Percentiles rank a stretch among this genome's conserved stretches.
phyloP scores from a whole-genome alignment of 495 filamentous ascomycete genomes.

The Neurospora sp. region DNA sequence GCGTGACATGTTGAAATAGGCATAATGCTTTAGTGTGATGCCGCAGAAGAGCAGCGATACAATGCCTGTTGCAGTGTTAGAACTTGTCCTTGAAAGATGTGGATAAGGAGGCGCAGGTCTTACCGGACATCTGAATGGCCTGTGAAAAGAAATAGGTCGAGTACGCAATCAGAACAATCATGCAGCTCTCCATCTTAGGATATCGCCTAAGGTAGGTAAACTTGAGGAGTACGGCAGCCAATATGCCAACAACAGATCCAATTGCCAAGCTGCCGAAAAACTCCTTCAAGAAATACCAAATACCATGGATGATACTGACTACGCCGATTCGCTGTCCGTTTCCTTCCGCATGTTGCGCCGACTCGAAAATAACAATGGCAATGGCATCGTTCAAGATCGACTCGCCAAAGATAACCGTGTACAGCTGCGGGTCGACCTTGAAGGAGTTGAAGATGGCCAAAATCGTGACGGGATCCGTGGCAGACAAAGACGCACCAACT shows the following conservation, averaged over 20 bases:
- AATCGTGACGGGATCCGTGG: conserved; percentile 95
- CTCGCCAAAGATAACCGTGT: conserved; percentile 96
- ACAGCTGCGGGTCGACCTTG: conserved; percentile 96
- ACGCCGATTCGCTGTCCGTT: conserved; percentile 53
- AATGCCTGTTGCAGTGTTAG: conserved; percentile 55
- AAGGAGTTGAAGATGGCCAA: conserved; percentile 98
- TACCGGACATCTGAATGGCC: conserved; percentile 88
- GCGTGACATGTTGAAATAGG: conserved; percentile 99
- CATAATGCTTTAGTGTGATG: conserved; percentile 96
- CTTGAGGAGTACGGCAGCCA: conserved; percentile 78
- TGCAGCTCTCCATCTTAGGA: conserved; percentile 92
- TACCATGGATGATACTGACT: conserved; percentile 73
- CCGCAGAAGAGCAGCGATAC: conserved; percentile 95
- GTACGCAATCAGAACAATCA: conserved; percentile 90
- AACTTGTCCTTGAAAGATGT: conserved; percentile 5
- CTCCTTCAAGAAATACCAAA: conserved; percentile 87
- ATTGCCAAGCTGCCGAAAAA: conserved; percentile 93
- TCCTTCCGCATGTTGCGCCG: conserved; percentile 77
- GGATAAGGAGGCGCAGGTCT: conserved; percentile 10
- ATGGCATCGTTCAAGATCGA: conserved; percentile 97
- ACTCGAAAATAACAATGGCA: conserved; percentile 97
- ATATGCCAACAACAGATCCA: conserved; percentile 76
- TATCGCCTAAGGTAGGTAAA: conserved; percentile 85
- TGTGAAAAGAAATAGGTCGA: conserved; percentile 96
- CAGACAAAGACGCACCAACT: conserved; percentile 89